These are phyloP conservation scores for Penicillium sp. DNA, from an alignment of 2,329 filamentous ascomycete genomes.

Conservation along the genomic window DNA sequence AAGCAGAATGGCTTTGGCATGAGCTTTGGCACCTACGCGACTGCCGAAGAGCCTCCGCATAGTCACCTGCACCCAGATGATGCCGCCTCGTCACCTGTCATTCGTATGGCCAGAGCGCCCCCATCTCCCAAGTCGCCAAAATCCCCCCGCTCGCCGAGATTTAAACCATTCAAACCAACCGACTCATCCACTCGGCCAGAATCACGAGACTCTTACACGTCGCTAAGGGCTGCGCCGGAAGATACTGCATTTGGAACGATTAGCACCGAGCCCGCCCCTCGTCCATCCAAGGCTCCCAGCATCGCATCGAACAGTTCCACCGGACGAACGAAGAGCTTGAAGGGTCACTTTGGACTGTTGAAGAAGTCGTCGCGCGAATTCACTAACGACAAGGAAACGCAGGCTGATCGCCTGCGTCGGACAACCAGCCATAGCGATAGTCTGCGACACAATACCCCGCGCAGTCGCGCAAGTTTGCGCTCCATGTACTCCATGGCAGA, in stretches of 20 bases:
- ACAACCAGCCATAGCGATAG: slow-evolving; percentile 38
- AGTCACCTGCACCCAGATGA: slow-evolving; percentile 57
- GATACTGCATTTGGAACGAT: slow-evolving; percentile 43
- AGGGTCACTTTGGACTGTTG: slow-evolving; percentile 36
- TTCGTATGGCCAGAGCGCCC: slow-evolving; percentile 79
- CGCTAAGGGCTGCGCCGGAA: slow-evolving; percentile 36
- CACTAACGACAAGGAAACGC: slow-evolving; percentile 37
- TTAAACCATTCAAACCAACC: slow-evolving; percentile 53
- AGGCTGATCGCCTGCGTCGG: slow-evolving; percentile 37
- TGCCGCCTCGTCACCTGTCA: slow-evolving; percentile 67
- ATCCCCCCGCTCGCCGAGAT: slow-evolving; percentile 42
- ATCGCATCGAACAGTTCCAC: slow-evolving; percentile 44
- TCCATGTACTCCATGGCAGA: slow-evolving; percentile 47
- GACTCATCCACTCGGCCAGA: slow-evolving; percentile 40
- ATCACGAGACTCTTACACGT: slow-evolving; percentile 43
- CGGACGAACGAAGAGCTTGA: slow-evolving; percentile 41
- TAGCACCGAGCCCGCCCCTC: slow-evolving; percentile 43
- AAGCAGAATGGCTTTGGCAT: slow-evolving; percentile 62
- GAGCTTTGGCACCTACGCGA: slow-evolving; percentile 69
- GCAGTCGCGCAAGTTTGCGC: slow-evolving; percentile 42
- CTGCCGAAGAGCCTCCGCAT: slow-evolving; percentile 54
- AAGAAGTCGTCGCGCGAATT: slow-evolving; percentile 43
- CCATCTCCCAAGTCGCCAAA: slow-evolving; percentile 73
- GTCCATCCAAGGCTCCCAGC: slow-evolving; percentile 41
- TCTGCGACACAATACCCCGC: slow-evolving; percentile 36